These are phyloP conservation scores for Elaeis guineensis DNA, from an alignment of 176 grass and related monocot genomes.

Conservation along the genomic window DNA sequence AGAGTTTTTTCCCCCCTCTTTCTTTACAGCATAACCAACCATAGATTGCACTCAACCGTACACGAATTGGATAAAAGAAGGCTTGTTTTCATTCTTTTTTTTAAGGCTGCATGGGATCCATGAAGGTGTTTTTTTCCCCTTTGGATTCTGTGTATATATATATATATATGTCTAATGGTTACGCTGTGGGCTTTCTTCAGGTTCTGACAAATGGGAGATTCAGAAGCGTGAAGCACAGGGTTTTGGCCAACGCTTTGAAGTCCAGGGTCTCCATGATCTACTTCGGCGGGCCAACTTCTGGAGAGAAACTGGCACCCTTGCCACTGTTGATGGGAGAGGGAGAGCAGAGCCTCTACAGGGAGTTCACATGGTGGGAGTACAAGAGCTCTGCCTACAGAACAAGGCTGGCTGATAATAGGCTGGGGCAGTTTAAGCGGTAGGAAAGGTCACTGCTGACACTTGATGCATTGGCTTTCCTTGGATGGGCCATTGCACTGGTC, in stretches of 20 bases:
- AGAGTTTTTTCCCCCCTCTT: too few species aligned
- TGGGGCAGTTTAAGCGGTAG: conserved; percentile 57
- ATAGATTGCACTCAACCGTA: too few species aligned
- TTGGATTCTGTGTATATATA: too few species aligned
- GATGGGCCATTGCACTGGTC: too few species aligned
- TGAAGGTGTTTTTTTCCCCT: too few species aligned
- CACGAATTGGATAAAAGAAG: too few species aligned
- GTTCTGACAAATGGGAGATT: conserved; percentile 94
- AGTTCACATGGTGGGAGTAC: conserved; percentile 95
- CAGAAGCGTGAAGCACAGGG: conserved; percentile 84
- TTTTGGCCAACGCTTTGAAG: conserved; percentile 59
- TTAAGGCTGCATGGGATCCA: too few species aligned
- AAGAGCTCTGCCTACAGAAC: conserved; percentile 42
- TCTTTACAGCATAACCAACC: too few species aligned
- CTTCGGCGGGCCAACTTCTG: conserved; percentile 53
- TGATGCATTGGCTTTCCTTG: too few species aligned
- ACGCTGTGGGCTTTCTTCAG: conserved; percentile 12
- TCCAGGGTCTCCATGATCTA: conserved; percentile 75
- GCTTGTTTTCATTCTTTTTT: too few species aligned
- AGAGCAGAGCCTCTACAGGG: conserved; percentile 64
- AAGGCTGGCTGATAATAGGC: conserved; percentile 59
- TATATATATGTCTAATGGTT: neutral
- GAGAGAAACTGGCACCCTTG: conserved; percentile 53
- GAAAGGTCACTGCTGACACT: neutral
- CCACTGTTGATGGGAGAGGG: conserved; percentile 41